These are phyloP conservation scores for Lactuca sativa DNA, from an alignment of 129 eudicot genomes.

Conservation along the genomic window DNA sequence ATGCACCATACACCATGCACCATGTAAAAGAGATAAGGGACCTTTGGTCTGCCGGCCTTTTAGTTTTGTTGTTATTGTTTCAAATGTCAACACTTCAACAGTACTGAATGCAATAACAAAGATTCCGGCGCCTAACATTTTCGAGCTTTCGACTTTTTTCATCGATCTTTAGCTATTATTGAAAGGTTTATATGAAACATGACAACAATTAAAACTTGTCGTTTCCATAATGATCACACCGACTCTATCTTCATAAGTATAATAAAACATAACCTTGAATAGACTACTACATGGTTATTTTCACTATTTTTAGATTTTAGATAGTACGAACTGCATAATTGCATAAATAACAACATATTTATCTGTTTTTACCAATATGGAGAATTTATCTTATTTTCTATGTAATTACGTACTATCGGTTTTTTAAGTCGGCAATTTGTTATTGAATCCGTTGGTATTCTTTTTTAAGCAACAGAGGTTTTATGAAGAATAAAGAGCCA, in stretches of 20 bases:
- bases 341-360: too few species aligned
- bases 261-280: background rate
- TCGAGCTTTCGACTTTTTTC: background rate
- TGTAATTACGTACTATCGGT: too few species aligned
- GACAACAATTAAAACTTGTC: background rate
- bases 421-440: too few species aligned
- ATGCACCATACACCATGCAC: conserved; percentile 25
- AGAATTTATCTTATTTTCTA: too few species aligned
- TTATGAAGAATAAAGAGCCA: too few species aligned
- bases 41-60: conserved; percentile 16
- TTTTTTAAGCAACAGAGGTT: too few species aligned
- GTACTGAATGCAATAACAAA: conserved; percentile 11
- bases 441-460: too few species aligned
- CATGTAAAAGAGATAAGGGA: conserved; percentile 36
- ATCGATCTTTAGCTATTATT: background rate
- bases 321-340: too few species aligned
- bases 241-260: background rate
- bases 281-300: background rate
- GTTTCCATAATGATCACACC: background rate
- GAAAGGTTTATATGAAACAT: background rate
- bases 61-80: conserved; percentile 30
- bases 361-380: too few species aligned
- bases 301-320: too few species aligned
- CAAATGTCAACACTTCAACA: conserved; percentile 36
- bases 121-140: conserved; percentile 15